Evolutionary conservation across 2,329 filamentous ascomycete species (phyloP).

Genomic region (Alternaria triticimaculans): DNA sequence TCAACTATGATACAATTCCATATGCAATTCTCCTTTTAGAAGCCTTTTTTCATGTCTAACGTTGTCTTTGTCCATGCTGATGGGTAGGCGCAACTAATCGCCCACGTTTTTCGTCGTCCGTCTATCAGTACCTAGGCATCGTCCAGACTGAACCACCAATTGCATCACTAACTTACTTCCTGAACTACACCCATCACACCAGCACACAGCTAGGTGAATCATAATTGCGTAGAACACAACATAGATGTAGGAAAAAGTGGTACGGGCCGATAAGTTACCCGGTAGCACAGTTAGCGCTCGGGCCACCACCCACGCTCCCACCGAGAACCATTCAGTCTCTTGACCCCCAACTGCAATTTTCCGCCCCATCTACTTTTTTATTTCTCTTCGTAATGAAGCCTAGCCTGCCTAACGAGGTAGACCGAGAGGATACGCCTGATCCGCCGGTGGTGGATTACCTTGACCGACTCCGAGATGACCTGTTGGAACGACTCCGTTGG

Average conservation of each 20-base stretch:
- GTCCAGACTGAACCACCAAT: background rate
- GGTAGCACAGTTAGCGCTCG: no score
- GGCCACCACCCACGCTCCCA: no score
- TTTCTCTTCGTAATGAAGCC: no score
- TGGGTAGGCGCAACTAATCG: background rate
- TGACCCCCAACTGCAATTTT: no score
- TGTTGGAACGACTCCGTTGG: constrained; percentile 15
- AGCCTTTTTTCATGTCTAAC: background rate
- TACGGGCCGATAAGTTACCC: no score
- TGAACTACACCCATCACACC: background rate
- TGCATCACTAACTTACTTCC: background rate
- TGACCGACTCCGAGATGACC: constrained; percentile 12
- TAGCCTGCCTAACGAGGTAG: no score
- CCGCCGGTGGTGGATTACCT: no score
- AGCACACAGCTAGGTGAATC: background rate
- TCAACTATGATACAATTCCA: background rate
- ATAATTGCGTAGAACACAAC: background rate
- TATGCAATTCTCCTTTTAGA: background rate
- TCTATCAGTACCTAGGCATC: background rate
- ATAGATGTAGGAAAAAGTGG: background rate
- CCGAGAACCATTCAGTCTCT: no score
- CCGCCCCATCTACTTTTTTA: no score
- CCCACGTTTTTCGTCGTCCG: background rate
- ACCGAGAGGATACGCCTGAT: no score
- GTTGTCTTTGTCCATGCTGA: background rate